These are phyloP conservation scores for Penicillium hesseltinei DNA, from an alignment of 2,329 filamentous ascomycete species.

Conservation along the genomic window DNA sequence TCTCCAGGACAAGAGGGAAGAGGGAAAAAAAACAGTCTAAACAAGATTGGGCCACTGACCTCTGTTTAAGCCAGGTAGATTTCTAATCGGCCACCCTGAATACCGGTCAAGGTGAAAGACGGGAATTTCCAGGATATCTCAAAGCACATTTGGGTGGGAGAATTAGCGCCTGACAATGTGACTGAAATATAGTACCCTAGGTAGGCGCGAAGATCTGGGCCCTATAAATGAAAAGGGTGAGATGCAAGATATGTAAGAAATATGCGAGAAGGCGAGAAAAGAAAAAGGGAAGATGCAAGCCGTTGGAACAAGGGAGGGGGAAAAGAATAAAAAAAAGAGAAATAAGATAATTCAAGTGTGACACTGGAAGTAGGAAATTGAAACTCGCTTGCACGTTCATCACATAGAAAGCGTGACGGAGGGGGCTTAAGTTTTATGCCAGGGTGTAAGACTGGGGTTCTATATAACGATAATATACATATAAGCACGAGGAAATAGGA, in stretches of 20 bases:
- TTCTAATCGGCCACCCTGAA: slow-evolving; percentile 20
- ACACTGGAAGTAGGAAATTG: slow-evolving; percentile 4
- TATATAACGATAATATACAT: slow-evolving; percentile 18
- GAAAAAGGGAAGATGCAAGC: slow-evolving; percentile 4
- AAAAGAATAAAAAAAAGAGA: slow-evolving; percentile 10
- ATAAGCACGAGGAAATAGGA: slow-evolving; percentile 8
- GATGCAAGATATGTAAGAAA: slow-evolving; percentile 5
- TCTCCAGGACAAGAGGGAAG: background rate
- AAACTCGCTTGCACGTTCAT: slow-evolving; percentile 23
- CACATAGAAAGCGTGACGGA: slow-evolving; percentile 24
- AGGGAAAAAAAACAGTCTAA: background rate
- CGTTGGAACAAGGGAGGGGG: slow-evolving; percentile 8
- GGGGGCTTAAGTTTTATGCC: slow-evolving; percentile 24
- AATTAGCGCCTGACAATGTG: slow-evolving; percentile 16
- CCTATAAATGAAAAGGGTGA: slow-evolving; percentile 17
- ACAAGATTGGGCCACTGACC: slow-evolving; percentile 17
- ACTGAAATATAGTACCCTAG: slow-evolving; percentile 1
- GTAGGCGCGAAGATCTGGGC: slow-evolving; percentile 15
- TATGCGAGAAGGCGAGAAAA: slow-evolving; percentile 18
- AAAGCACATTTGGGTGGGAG: slow-evolving; percentile 19
- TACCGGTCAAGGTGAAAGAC: slow-evolving; percentile 18
- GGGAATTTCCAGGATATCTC: slow-evolving; percentile 12
- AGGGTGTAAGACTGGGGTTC: slow-evolving; percentile 12
- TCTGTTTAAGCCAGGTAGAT: slow-evolving; percentile 15
- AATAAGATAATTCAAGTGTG: slow-evolving; percentile 8